Percentiles rank a stretch among this genome's conserved stretches.
These are phyloP conservation scores for Pichia nanzhaoensis DNA, from an alignment of 805 yeast genomes.

Conservation along the genomic window DNA sequence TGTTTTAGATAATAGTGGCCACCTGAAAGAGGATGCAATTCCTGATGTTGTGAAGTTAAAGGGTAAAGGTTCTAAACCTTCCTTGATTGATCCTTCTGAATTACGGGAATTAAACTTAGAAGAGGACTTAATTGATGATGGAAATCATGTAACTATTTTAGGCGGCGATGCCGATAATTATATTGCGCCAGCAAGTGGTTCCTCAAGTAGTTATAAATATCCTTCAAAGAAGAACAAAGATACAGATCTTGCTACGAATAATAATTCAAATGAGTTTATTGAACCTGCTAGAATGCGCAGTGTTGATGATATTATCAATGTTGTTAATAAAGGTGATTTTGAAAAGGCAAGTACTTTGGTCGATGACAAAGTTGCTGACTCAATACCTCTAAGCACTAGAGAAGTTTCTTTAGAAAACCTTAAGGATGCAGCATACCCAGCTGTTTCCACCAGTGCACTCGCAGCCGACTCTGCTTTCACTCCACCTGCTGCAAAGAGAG, in stretches of 20 bases:
- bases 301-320: conserved; percentile 28
- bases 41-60: conserved; percentile 21
- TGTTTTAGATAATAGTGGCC: conserved; percentile 48
- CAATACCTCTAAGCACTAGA: conserved; percentile 2
- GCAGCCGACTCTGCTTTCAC: conserved; percentile 34
- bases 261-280: conserved; percentile 14
- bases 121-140: conserved; percentile 7
- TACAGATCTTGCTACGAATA: background rate
- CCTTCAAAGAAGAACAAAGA: conserved; percentile 5
- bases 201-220: conserved; percentile 10
- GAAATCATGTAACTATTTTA: conserved; percentile 17
- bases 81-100: background rate
- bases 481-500: conserved; percentile 41
- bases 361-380: conserved; percentile 13
- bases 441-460: conserved; percentile 31
- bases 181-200: conserved; percentile 32
- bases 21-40: conserved; percentile 42
- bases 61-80: background rate
- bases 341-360: conserved; percentile 12
- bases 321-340: conserved; percentile 28
- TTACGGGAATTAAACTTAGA: background rate
- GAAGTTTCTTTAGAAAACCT: conserved; percentile 13
- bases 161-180: conserved; percentile 30
- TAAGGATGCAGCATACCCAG: conserved; percentile 16
- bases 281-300: conserved; percentile 23